Percentiles rank a stretch among this genome's conserved stretches.
These are phyloP conservation scores for Debaryomyces maramus DNA, from an alignment of 805 yeast species.

Conservation along the genomic window DNA sequence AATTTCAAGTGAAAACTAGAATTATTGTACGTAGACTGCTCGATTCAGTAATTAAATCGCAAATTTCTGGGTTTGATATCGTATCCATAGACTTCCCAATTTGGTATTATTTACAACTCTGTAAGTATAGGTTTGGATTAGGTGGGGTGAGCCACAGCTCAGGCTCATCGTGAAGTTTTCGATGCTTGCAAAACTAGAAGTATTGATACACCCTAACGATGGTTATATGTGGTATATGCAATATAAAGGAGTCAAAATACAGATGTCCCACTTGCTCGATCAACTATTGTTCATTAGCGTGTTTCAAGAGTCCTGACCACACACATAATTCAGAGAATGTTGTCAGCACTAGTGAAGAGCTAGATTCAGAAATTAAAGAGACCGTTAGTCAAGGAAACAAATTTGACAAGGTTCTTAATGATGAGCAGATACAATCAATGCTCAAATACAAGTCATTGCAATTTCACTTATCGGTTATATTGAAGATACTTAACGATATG, in stretches of 20 bases:
- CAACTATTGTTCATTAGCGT: slow-evolving; percentile 56
- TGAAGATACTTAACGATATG: slow-evolving; percentile 49
- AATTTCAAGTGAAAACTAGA: too few species aligned
- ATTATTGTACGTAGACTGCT: too few species aligned
- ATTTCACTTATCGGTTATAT: slow-evolving; percentile 52
- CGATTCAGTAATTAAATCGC: too few species aligned
- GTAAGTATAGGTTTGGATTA: neutral
- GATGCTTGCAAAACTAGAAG: neutral
- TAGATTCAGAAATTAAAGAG: neutral
- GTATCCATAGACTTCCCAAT: neutral
- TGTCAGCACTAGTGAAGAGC: neutral
- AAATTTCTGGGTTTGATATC: too few species aligned
- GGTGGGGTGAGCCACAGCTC: neutral
- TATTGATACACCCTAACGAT: neutral
- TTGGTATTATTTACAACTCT: neutral
- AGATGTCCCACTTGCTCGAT: slow-evolving; percentile 54
- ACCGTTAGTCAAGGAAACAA: slow-evolving; percentile 5
- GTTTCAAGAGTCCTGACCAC: slow-evolving; percentile 54
- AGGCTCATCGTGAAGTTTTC: neutral
- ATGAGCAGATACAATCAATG: slow-evolving; percentile 45
- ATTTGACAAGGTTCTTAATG: slow-evolving; percentile 33
- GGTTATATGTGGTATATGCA: slow-evolving; percentile 39
- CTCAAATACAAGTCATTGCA: slow-evolving; percentile 55
- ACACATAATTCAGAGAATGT: slow-evolving; percentile 19
- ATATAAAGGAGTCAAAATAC: slow-evolving; percentile 43